Evolutionary conservation across 768 basidiomycete species (phyloP).

Genomic region (Macrolepiota albuminosa): DNA sequence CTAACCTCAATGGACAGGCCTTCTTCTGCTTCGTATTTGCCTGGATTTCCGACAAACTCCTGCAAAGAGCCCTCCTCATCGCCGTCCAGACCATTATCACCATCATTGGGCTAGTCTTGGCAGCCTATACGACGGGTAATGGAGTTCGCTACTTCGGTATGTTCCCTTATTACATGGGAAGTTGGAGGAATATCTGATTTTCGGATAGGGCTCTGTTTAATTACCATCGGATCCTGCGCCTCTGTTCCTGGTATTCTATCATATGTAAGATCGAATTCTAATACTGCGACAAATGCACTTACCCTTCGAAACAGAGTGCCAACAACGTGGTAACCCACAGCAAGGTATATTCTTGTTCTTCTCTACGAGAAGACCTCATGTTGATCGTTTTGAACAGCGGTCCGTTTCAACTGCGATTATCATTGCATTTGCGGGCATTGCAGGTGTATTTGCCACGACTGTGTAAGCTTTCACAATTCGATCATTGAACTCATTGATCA

Average conservation of each 20-base stretch:
- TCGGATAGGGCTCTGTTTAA: slow-evolving; percentile 25
- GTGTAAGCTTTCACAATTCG: slow-evolving; percentile 17
- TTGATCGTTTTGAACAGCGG: slow-evolving; percentile 15
- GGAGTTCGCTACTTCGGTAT: slow-evolving; percentile 29
- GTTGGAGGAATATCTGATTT: background rate
- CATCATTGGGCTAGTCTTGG: slow-evolving; percentile 28
- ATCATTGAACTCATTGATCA: background rate
- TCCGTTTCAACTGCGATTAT: slow-evolving; percentile 34
- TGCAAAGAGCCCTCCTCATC: slow-evolving; percentile 29
- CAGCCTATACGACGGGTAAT: slow-evolving; percentile 23
- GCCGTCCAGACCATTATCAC: slow-evolving; percentile 26
- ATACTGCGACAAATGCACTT: background rate
- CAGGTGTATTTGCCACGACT: slow-evolving; percentile 34
- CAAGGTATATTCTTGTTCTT: slow-evolving; percentile 16
- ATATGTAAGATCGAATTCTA: slow-evolving; percentile 24
- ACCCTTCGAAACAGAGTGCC: slow-evolving; percentile 19
- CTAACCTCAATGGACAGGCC: slow-evolving; percentile 19
- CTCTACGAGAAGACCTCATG: background rate
- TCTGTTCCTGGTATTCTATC: slow-evolving; percentile 33
- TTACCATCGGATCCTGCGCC: slow-evolving; percentile 29
- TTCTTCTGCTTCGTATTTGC: slow-evolving; percentile 32
- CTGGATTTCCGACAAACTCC: slow-evolving; percentile 31
- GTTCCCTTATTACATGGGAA: background rate
- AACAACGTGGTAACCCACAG: slow-evolving; percentile 32
- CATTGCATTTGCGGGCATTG: slow-evolving; percentile 31